These are phyloP conservation scores for Vachellia pachyceras DNA, from an alignment of 306 rosid genomes.

Conservation along the genomic window DNA sequence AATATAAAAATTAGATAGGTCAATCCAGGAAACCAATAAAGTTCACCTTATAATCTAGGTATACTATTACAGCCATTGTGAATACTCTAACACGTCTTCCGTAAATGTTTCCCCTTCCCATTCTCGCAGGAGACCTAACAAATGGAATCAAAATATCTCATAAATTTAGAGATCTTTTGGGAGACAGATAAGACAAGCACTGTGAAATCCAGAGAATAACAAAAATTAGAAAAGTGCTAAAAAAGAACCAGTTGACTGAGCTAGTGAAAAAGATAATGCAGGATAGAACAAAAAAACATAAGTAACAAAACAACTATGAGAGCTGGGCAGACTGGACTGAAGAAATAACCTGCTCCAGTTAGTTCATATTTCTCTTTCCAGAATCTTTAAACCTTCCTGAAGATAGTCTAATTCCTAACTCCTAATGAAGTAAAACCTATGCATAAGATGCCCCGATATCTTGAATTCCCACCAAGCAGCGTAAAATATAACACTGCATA, in stretches of 20 bases:
- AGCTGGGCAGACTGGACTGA: neutral
- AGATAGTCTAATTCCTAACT: neutral
- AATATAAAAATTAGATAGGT: neutral
- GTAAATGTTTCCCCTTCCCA: slow-evolving; percentile 55
- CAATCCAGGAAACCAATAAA: slow-evolving; percentile 10
- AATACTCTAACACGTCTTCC: slow-evolving; percentile 52
- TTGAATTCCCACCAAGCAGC: neutral
- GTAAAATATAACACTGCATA: neutral
- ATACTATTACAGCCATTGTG: slow-evolving; percentile 48
- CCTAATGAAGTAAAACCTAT: neutral
- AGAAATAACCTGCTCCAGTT: neutral
- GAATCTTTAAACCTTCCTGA: neutral
- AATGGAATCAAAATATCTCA: slow-evolving; percentile 24
- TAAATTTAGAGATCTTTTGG: slow-evolving; percentile 25
- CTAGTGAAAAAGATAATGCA: neutral
- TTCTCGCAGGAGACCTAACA: slow-evolving; percentile 39
- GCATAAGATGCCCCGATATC: slow-evolving; percentile 4
- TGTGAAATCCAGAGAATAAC: slow-evolving; percentile 19
- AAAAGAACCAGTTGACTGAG: slow-evolving; percentile 15
- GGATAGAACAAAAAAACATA: slow-evolving; percentile 18
- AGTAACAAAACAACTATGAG: slow-evolving; percentile 26
- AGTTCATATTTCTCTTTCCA: slow-evolving; percentile 13
- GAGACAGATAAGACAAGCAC: slow-evolving; percentile 28
- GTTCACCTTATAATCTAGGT: slow-evolving; percentile 61
- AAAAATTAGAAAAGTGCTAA: slow-evolving; percentile 23